These are phyloP conservation scores for Penicillium occitanis DNA, from an alignment of 2,329 filamentous ascomycete species.

Conservation along the genomic window DNA sequence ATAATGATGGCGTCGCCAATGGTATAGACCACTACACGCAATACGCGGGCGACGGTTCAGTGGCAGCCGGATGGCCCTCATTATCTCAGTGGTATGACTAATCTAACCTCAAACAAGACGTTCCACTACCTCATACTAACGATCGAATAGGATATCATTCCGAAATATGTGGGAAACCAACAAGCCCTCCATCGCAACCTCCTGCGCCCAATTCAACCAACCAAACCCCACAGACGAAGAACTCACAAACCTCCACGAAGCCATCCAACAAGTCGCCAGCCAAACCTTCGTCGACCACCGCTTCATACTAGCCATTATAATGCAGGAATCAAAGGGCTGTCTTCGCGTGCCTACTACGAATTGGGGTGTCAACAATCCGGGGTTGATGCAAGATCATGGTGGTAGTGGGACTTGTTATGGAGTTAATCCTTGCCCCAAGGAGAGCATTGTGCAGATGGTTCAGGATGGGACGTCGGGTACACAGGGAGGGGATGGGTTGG, in stretches of 20 bases:
- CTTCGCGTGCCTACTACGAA: constrained; percentile 40
- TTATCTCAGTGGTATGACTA: constrained; percentile 26
- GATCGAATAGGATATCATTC: constrained; percentile 2
- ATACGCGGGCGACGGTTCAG: constrained; percentile 33
- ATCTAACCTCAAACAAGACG: neutral
- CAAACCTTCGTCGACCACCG: constrained; percentile 33
- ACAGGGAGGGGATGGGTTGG: neutral
- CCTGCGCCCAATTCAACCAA: constrained; percentile 16
- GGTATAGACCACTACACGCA: constrained; percentile 31
- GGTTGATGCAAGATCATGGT: constrained; percentile 31
- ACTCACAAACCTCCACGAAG: constrained; percentile 28
- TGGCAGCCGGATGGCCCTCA: constrained; percentile 33
- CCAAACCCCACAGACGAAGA: constrained; percentile 24
- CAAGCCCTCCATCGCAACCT: constrained; percentile 10
- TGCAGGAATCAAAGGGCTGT: constrained; percentile 44
- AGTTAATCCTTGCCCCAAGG: constrained; percentile 4
- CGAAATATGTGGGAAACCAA: constrained; percentile 17
- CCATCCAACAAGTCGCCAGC: constrained; percentile 34
- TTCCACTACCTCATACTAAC: neutral
- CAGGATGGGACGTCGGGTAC: neutral
- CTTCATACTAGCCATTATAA: constrained; percentile 41
- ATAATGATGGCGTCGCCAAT: constrained; percentile 1
- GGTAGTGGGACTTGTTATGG: constrained; percentile 8
- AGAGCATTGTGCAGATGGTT: constrained; percentile 30
- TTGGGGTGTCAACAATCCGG: constrained; percentile 41